Conservation (phyloP, 495 filamentous ascomycete species). For the Penicillium herquei region DNA sequence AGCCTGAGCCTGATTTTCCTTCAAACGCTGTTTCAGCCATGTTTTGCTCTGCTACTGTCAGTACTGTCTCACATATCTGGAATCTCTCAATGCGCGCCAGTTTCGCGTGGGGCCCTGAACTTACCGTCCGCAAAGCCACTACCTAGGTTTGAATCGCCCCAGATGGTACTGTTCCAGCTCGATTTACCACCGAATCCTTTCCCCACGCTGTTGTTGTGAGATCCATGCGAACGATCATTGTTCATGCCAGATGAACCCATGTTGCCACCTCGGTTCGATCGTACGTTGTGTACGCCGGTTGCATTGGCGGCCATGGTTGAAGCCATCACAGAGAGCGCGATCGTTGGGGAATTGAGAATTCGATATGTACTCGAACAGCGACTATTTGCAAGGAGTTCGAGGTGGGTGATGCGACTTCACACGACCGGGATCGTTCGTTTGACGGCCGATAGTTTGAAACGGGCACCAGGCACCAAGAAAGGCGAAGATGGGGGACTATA, state of each 20-base stretch:
- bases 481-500: slow-evolving; percentile 33
- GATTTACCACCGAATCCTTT: slow-evolving; percentile 45
- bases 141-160: slow-evolving; percentile 55
- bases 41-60: slow-evolving; percentile 27
- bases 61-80: too few relatives aligned
- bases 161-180: slow-evolving; percentile 60
- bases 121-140: slow-evolving; percentile 47
- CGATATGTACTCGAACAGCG: slow-evolving; percentile 31
- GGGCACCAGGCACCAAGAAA: slow-evolving; percentile 33
- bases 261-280: slow-evolving; percentile 36
- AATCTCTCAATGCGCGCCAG: too few relatives aligned
- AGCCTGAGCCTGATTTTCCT: slow-evolving; percentile 62
- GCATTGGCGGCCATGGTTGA: slow-evolving; percentile 42
- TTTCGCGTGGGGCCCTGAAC: not conserved
- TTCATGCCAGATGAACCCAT: slow-evolving; percentile 42
- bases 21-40: slow-evolving; percentile 35
- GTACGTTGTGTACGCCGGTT: slow-evolving; percentile 40
- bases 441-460: slow-evolving; percentile 26
- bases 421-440: slow-evolving; percentile 12
- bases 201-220: slow-evolving; percentile 38
- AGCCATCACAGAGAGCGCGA: slow-evolving; percentile 33
- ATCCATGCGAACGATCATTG: slow-evolving; percentile 36
- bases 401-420: slow-evolving; percentile 19
- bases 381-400: slow-evolving; percentile 21
- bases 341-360: slow-evolving; percentile 12